phyloP scores from a whole-genome alignment of 2,329 filamentous ascomycete genomes.

The Beauveria rudraprayagi region DNA sequence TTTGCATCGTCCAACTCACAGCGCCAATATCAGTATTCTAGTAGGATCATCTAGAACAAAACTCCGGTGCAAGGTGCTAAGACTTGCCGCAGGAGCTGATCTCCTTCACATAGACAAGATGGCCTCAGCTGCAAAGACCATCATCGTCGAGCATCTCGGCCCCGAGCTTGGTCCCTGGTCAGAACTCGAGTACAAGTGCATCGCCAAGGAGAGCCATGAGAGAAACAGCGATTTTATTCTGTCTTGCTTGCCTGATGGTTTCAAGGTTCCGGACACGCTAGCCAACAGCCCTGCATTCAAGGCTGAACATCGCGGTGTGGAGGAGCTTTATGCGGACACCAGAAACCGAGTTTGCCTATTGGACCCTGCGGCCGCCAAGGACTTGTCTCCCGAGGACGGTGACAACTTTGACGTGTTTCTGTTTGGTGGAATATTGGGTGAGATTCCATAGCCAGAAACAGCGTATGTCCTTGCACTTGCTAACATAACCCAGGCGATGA shows the following conservation, averaged over 20 bases:
- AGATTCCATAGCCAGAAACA: constrained; percentile 18
- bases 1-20: not conserved
- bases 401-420: constrained; percentile 82
- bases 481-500: constrained; percentile 62
- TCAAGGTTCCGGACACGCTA: constrained; percentile 56
- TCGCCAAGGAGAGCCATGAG: constrained; percentile 70
- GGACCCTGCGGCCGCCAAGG: constrained; percentile 74
- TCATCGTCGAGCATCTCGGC: constrained; percentile 95
- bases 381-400: constrained; percentile 76
- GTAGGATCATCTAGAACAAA: not conserved
- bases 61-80: not conserved
- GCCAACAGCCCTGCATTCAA: constrained; percentile 53
- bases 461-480: constrained; percentile 8
- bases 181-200: constrained; percentile 81
- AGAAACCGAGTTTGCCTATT: constrained; percentile 79
- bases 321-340: constrained; percentile 66
- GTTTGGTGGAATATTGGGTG: constrained; percentile 93
- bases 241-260: constrained; percentile 65
- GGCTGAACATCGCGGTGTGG: constrained; percentile 70
- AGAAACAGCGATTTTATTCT: constrained; percentile 66
- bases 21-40: not conserved
- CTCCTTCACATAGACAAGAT: constrained; percentile 20
- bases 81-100: not conserved
- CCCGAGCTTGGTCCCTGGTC: constrained; percentile 93
- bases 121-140: constrained; percentile 53